A percentile compares a stretch with the other conserved stretches of the same genome.
phyloP scores from a whole-genome alignment of 1,284 basidiomycete species.

The Cutaneotrichosporon sp. region DNA sequence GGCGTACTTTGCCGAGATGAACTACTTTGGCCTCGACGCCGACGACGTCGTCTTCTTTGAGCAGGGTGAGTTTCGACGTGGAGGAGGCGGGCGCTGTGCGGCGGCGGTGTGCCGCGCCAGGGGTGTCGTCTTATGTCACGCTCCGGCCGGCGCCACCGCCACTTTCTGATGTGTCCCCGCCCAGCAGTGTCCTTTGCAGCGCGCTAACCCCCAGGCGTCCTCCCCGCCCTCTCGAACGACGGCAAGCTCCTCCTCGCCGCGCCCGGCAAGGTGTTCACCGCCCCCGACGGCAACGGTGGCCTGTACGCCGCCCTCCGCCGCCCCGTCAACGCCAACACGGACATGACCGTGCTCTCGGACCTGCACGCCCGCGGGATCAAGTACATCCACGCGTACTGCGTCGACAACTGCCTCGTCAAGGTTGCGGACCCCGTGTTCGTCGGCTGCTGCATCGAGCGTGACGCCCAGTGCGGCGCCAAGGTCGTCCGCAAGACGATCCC shows the following conservation, averaged over 20 bases:
- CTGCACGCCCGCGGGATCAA: slow-evolving; percentile 73
- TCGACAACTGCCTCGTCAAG: slow-evolving; percentile 98
- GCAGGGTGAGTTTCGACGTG: slow-evolving; percentile 68
- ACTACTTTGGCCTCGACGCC: slow-evolving; percentile 79
- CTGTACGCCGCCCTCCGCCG: slow-evolving; percentile 89
- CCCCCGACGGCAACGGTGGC: slow-evolving; percentile 97
- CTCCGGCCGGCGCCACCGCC: not conserved
- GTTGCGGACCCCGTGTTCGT: slow-evolving; percentile 97
- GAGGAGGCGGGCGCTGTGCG: not conserved
- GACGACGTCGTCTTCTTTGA: slow-evolving; percentile 92
- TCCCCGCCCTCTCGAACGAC: slow-evolving; percentile 91
- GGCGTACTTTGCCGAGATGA: slow-evolving; percentile 75
- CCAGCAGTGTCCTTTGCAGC: not conserved
- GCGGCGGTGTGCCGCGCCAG: not conserved
- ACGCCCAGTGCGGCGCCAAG: slow-evolving; percentile 89
- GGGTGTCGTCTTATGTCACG: not conserved
- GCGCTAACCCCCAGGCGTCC: slow-evolving; percentile 66
- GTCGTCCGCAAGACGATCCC: slow-evolving; percentile 89
- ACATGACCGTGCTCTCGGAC: slow-evolving; percentile 78
- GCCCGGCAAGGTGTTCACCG: slow-evolving; percentile 76
- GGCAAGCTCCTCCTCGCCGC: slow-evolving; percentile 91
- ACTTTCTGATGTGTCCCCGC: not conserved
- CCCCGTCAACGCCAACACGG: slow-evolving; percentile 63
- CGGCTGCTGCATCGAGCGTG: slow-evolving; percentile 84
- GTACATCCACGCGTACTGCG: slow-evolving; percentile 94